Base-by-base conservation (phyloP, 2,329 filamentous ascomycete genomes). In the Pezicula neosporulosa region DNA sequence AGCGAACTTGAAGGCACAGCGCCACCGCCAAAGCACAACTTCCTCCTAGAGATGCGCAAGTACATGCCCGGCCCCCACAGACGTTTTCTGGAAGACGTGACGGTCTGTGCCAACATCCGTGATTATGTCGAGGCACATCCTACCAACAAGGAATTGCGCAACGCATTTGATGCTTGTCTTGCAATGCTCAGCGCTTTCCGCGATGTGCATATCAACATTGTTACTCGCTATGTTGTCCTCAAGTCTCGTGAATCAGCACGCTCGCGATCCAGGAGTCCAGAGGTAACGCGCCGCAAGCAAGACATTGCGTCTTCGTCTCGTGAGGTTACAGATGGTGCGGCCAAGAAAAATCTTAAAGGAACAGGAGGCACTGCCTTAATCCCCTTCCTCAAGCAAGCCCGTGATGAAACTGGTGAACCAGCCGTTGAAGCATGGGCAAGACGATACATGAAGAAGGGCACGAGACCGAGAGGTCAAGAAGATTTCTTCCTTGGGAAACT, bases 31-130 rank as follows among this genome's bases (percentile, higher is more conserved):
- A 77, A 80, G 38, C 84, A 96, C 72, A 95, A 94, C 64, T 99
- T 99, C 72, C 93, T 99, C 65, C 84, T 89, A 65, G 94, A 99
- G 59, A 99, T 99, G 94, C 87, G 93, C 52, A 82, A 82, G 43
- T 99, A 99, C 72, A 99, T 99, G 94, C 94, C 94, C 0, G 93
- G 91, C 0, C 83, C 88, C 0, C 94, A 99, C 66, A 87, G 91
- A 3, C 85, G 89, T 38, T 99, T 99, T 72, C 78, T 99, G 3
- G 81, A 88, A 57, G 87, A 95, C 56, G 85, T 97, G 12, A 78
- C 82, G 46, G 75, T 75, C 15, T 85, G 97, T 4, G 85, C 93
- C 60, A 97, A 97, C 65, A 90, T 99, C 60, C 88, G 90, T 28
- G 78, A 86, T 16, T 97, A 87, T 61, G 92, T 97, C 46, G 81